Base-by-base conservation (phyloP, 2,329 filamentous ascomycete genomes). In the Davidsoniella australis region DNA sequence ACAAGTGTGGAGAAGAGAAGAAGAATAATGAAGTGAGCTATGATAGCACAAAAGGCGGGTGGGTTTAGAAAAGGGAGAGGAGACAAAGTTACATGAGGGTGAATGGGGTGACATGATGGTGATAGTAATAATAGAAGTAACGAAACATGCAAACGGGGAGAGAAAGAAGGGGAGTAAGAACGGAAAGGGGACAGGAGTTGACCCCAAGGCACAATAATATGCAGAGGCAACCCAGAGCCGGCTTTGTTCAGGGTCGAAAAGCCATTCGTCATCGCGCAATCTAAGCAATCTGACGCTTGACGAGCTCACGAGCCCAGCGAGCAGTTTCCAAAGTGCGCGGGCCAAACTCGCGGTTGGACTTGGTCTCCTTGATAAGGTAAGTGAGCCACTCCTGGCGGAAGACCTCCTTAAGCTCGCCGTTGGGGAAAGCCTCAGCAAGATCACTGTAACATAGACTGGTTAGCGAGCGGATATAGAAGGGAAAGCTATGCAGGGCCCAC, bases 301-400 rank as follows among this genome's bases (percentile, higher is more conserved):
- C 88, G 64, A 95, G 87, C 67, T 96, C 91, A 54, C 89, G 82
- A 55, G 91, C 88, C 91, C 91, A 98, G 59, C 89, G 83, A 61
- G 91, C 91, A 43, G 91, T 96, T 56, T 95, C 86, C 56, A 91
- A 81, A 3, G 91, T 98, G 55, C 88, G 83, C 24, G 75, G 61
- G 57, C 80, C 75, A 69, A 85, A 95, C 43, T 96, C 88, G 57
- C 85, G 81, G 71, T 91, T 95, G 52, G 78, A 75, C 60, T 88
- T 84, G 43, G 86, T 89, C 64, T 96, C 88, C 67, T 89, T 88
- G 60, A 95, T 88, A 71, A 98, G 82, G 24, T 72, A 68, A 23
- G 81, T 88, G 52, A 98, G 69, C 86, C 89, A 96, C 17, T 95
- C 87, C 59, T 85, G 76, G 56, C 87, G 85, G 78, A 94, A 95